Percentiles rank a stretch among this genome's conserved stretches.
Conservation (phyloP, 2,329 filamentous ascomycete species). For the Hypoxylon sp. region DNA sequence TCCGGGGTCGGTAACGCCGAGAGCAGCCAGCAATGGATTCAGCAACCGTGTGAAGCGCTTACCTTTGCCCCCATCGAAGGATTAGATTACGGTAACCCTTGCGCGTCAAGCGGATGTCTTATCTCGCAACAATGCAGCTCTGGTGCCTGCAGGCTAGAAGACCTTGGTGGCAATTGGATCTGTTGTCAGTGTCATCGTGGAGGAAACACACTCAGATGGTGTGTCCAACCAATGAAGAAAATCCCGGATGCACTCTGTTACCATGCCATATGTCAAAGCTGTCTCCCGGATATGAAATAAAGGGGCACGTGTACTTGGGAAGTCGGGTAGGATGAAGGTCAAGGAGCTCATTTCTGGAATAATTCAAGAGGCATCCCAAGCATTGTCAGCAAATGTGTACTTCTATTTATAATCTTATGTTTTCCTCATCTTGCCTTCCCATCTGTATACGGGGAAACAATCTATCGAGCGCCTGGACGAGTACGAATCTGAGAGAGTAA, state of each 20-base stretch:
- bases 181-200: constrained; percentile 60
- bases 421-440: not conserved
- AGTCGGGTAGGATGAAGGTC: not conserved
- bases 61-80: constrained; percentile 45
- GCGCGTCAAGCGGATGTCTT: constrained; percentile 56
- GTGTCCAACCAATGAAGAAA: constrained; percentile 55
- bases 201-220: constrained; percentile 56
- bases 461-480: not conserved
- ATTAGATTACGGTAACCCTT: constrained; percentile 50
- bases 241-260: constrained; percentile 62
- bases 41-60: constrained; percentile 45
- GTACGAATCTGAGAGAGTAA: constrained; percentile 15
- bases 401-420: not conserved
- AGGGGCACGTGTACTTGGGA: no score
- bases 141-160: constrained; percentile 58
- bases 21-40: constrained; percentile 21
- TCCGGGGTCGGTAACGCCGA: constrained; percentile 15
- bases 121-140: constrained; percentile 56
- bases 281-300: constrained; percentile 47
- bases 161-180: constrained; percentile 58
- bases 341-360: no score
- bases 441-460: no score
- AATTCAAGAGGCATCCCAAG: no score
- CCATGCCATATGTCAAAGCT: constrained; percentile 58
- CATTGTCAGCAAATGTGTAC: no score